Conservation (phyloP, 2,329 filamentous ascomycete species). For the Fusarium paranaense region DNA sequence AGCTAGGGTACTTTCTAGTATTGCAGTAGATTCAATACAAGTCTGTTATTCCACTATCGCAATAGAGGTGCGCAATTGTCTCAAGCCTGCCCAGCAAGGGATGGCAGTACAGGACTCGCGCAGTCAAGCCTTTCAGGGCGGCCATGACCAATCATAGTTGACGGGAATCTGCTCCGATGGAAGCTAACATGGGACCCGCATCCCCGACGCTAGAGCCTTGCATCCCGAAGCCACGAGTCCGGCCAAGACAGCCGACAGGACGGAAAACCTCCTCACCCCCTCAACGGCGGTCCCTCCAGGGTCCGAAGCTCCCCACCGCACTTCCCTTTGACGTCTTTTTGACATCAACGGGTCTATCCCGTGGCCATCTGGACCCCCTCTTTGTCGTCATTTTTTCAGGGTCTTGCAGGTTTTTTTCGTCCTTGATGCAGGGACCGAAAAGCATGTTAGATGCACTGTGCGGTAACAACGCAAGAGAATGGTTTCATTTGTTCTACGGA, state of each 20-base stretch:
- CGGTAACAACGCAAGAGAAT: neutral
- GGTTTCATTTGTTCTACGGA: neutral
- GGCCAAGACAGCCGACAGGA: neutral
- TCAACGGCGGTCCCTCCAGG: neutral
- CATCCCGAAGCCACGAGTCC: neutral
- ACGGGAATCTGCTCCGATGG: no score
- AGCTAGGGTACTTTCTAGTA: no score
- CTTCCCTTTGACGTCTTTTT: constrained; percentile 21
- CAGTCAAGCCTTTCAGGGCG: no score
- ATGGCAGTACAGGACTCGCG: no score
- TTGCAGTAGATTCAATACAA: no score
- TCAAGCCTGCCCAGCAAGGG: no score
- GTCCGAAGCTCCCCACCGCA: neutral
- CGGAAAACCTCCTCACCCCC: neutral
- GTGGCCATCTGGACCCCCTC: neutral
- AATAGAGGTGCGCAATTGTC: no score
- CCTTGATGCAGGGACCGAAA: constrained; percentile 12
- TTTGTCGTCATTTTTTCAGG: constrained; percentile 5
- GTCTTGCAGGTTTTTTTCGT: neutral
- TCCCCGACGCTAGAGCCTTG: no score
- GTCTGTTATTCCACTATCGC: no score
- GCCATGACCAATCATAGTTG: no score
- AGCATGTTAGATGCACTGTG: neutral
- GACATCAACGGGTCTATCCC: neutral
- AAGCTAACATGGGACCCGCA: no score